Base-by-base conservation (phyloP, 768 basidiomycete genomes). In the Tylopilus subfusipes region DNA sequence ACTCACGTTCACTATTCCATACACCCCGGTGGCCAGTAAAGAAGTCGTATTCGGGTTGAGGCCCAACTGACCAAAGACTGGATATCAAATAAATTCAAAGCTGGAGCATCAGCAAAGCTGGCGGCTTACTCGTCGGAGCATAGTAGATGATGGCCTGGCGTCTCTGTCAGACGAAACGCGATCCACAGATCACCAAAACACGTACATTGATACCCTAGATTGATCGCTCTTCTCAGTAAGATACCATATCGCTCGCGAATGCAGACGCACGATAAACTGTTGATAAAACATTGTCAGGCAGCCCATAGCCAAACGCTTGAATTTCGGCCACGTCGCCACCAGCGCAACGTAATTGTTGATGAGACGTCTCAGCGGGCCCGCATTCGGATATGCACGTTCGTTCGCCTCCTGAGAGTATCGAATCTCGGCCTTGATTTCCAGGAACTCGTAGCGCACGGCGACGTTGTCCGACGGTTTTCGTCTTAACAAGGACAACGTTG, bases 61-160 rank as follows among this genome's bases (percentile, higher is more conserved):
- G n/a, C 73, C 74, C n/a, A 77, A 53, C 50, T 74, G 72, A 48
- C 69, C 63, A 51, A 76, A 76, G 34, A 77, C 75, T 64, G 16
- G 58, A 33, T 9, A 52, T 44, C 5, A 60, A 59, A 48, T 68
- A 60, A 58, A 58, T 59, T 25, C 56, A 4, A 16, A 19, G 34
- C 29, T 40, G 2, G 16, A 46, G 13, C 11, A 13, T 18, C 42
- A 39, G 4, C 21, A 49, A 50, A 50, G 22, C 76, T 6, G 12
- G 19, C 2, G 27, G 50, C 64, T 38, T 19, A 64, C 63, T 64
- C 49, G 63, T 64, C 0, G 60, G 60, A 7, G 55, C 53, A 24
- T 63, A 66, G 44, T 72, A 70, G n/a, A 72, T 64, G 36, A 72
- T 64, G 19, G 66, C 62, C 68, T 34, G 24, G 12, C 70, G 18